Percentiles rank a stretch among this genome's conserved stretches.
These are phyloP conservation scores for Biancaea sappan DNA, from an alignment of 306 rosid species.

Conservation along the genomic window DNA sequence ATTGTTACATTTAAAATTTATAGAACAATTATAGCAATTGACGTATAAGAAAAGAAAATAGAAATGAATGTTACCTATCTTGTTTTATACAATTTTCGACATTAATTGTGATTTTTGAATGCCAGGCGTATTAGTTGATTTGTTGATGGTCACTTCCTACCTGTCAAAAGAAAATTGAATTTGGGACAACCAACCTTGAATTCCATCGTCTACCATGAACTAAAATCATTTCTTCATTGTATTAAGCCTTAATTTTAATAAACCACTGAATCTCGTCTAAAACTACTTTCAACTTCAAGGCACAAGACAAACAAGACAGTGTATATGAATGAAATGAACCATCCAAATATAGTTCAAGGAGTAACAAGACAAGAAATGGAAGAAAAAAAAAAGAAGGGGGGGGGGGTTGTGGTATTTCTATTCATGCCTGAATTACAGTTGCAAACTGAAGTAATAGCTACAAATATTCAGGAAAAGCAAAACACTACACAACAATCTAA, in stretches of 20 bases:
- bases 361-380: background rate
- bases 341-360: background rate
- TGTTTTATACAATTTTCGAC: background rate
- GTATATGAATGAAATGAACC: background rate
- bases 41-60: background rate
- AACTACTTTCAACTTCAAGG: background rate
- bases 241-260: background rate
- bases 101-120: background rate
- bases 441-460: constrained; percentile 39
- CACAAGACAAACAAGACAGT: background rate
- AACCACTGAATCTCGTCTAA: background rate
- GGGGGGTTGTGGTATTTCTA: background rate
- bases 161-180: background rate
- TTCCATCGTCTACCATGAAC: too few species aligned
- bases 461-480: constrained; percentile 12
- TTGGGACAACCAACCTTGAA: too few species aligned
- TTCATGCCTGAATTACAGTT: constrained; percentile 40
- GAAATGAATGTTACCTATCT: background rate
- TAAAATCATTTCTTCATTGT: too few species aligned
- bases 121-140: background rate
- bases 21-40: too few species aligned
- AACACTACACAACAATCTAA: constrained; percentile 41
- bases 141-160: background rate
- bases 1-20: too few species aligned
- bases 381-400: too few species aligned